These are phyloP conservation scores for Blastocystis sp. DNA, from an alignment of 352 stramenopile genomes.

Conservation along the genomic window DNA sequence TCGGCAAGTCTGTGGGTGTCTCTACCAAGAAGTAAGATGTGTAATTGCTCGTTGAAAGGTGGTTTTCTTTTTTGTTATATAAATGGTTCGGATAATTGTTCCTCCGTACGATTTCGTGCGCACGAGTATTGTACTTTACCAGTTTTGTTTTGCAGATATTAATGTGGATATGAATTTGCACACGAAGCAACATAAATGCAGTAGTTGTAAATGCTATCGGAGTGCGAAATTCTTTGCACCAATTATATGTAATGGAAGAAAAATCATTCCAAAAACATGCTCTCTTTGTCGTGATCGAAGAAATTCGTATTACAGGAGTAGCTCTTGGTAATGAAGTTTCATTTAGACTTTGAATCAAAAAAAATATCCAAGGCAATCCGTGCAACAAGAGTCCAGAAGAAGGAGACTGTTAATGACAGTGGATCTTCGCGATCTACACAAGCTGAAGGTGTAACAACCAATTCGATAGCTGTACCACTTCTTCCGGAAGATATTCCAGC, in stretches of 20 bases:
- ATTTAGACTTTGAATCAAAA: background rate
- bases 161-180: background rate
- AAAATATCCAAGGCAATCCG: background rate
- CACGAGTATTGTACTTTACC: background rate
- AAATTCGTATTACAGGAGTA: background rate
- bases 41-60: slow-evolving; percentile 2
- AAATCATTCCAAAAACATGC: background rate
- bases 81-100: background rate
- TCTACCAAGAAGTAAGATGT: slow-evolving; percentile 57
- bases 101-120: background rate
- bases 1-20: slow-evolving; percentile 61
- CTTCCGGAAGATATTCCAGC: background rate
- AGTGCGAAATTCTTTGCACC: background rate
- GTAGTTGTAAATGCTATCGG: background rate
- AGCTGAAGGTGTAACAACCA: background rate
- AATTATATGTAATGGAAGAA: background rate
- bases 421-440: too few species aligned
- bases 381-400: background rate
- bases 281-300: background rate
- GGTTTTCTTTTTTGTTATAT: background rate
- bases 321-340: background rate
- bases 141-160: background rate
- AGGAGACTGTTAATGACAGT: too few species aligned
- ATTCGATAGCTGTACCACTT: background rate
- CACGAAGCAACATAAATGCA: background rate